Percentiles rank a stretch among this genome's conserved stretches.
phyloP scores from a whole-genome alignment of 805 yeast species.

The Ogataea paraovalis region DNA sequence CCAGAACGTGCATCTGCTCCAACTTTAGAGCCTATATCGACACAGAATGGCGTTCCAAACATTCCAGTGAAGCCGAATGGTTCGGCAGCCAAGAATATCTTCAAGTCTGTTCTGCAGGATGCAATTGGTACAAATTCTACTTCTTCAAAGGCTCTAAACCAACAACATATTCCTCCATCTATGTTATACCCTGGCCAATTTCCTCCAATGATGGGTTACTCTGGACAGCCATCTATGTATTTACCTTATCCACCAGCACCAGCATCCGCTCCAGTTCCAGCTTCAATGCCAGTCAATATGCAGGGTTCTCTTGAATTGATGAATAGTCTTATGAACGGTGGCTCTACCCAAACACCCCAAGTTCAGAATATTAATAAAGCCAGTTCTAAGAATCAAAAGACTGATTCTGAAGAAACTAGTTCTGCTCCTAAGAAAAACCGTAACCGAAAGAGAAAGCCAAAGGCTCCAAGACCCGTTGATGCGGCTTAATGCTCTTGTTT shows the following conservation, averaged over 20 bases:
- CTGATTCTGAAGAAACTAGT: too few species aligned
- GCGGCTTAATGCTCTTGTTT: neutral
- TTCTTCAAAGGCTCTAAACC: slow-evolving; percentile 4
- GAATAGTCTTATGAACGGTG: neutral
- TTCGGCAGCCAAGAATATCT: slow-evolving; percentile 25
- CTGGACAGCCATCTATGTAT: neutral
- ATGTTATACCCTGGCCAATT: neutral
- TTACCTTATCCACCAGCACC: neutral
- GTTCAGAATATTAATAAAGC: too few species aligned
- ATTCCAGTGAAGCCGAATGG: slow-evolving; percentile 5
- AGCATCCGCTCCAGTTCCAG: neutral
- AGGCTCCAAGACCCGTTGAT: neutral
- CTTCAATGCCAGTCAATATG: neutral
- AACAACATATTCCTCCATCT: neutral
- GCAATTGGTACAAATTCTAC: slow-evolving; percentile 24
- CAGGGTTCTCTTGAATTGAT: neutral
- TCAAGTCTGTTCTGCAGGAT: slow-evolving; percentile 13
- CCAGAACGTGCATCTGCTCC: neutral
- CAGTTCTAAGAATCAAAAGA: too few species aligned
- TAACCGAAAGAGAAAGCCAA: neutral
- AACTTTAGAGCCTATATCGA: neutral
- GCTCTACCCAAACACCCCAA: neutral
- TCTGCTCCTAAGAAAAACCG: neutral
- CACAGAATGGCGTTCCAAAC: slow-evolving; percentile 3
- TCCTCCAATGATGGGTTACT: slow-evolving; percentile 2